Percentiles rank a stretch among this genome's conserved stretches.
Evolutionary conservation across 306 rosid species (phyloP).

Genomic region (Gastrolobium villosum): DNA sequence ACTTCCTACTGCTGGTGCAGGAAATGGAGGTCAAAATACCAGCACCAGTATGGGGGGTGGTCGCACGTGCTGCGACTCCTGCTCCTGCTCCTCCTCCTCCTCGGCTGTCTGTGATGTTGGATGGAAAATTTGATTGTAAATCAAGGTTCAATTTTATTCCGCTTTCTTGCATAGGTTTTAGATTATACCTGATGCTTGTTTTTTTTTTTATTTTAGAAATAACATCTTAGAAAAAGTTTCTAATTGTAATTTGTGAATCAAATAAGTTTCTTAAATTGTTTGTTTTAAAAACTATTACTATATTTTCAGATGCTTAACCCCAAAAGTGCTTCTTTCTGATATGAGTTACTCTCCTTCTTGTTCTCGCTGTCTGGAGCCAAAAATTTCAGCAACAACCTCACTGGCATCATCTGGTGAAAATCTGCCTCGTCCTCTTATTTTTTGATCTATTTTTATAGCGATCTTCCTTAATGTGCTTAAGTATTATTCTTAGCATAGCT

Average conservation of each 20-base stretch:
- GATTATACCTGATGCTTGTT: not conserved
- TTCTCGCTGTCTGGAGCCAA: not conserved
- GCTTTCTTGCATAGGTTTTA: slow-evolving; percentile 1
- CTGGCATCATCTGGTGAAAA: slow-evolving; percentile 36
- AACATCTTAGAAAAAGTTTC: not conserved
- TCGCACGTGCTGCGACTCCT: slow-evolving; percentile 50
- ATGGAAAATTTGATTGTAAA: slow-evolving; percentile 33
- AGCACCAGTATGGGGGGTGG: slow-evolving; percentile 57
- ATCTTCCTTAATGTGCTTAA: not conserved
- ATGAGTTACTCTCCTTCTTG: not conserved
- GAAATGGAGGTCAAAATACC: slow-evolving; percentile 52
- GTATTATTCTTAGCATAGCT: slow-evolving; percentile 10
- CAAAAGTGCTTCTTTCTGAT: slow-evolving; percentile 8
- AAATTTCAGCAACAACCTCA: slow-evolving; percentile 13
- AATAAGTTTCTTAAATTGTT: not conserved
- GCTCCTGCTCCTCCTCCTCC: slow-evolving; percentile 36
- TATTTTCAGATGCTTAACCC: slow-evolving; percentile 48
- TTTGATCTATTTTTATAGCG: not conserved
- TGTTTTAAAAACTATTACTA: not conserved
- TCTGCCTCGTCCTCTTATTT: not conserved
- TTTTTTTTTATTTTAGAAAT: not conserved
- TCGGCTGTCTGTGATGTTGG: slow-evolving; percentile 27
- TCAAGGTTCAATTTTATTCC: slow-evolving; percentile 41
- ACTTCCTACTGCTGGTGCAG: slow-evolving; percentile 61
- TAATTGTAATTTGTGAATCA: not conserved